These are phyloP conservation scores for Chenopodium quinoa DNA, from an alignment of 148 eudicot species.

Conservation along the genomic window DNA sequence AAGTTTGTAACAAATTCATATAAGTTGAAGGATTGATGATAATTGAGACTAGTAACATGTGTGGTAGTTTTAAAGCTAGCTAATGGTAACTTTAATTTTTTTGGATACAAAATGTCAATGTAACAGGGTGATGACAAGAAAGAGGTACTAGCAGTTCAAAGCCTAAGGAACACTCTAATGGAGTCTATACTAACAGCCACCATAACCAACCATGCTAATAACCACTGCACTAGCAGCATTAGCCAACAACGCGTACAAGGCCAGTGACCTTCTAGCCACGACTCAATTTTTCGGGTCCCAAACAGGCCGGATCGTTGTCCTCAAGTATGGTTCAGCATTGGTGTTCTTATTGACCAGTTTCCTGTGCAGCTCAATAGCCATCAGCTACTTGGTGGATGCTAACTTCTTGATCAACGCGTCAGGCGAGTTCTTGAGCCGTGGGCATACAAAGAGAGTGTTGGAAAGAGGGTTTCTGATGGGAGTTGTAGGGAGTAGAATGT, in stretches of 20 bases:
- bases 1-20: not conserved
- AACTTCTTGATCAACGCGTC: slow-evolving; percentile 66
- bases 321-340: slow-evolving; percentile 60
- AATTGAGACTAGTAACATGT: not conserved
- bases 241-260: slow-evolving; percentile 60
- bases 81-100: too few relatives aligned
- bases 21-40: not conserved
- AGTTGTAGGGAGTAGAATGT: slow-evolving; percentile 56
- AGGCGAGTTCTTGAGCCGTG: slow-evolving; percentile 29
- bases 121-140: slow-evolving; percentile 75
- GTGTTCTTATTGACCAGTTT: slow-evolving; percentile 62
- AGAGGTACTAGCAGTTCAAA: slow-evolving; percentile 77
- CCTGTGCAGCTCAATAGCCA: slow-evolving; percentile 68
- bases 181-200: slow-evolving; percentile 60
- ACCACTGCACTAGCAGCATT: slow-evolving; percentile 55
- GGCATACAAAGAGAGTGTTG: slow-evolving; percentile 35
- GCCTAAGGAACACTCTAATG: slow-evolving; percentile 78
- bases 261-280: slow-evolving; percentile 33
- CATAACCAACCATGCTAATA: slow-evolving; percentile 46
- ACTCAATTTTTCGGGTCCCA: slow-evolving; percentile 51
- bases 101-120: not conserved
- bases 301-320: slow-evolving; percentile 41
- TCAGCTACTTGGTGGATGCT: slow-evolving; percentile 62
- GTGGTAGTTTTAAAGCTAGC: not conserved
- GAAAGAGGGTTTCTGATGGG: slow-evolving; percentile 71